Percentiles rank a stretch among this genome's conserved stretches.
Conservation (phyloP, 2,329 filamentous ascomycete genomes). For the Zasmidium angulare region DNA sequence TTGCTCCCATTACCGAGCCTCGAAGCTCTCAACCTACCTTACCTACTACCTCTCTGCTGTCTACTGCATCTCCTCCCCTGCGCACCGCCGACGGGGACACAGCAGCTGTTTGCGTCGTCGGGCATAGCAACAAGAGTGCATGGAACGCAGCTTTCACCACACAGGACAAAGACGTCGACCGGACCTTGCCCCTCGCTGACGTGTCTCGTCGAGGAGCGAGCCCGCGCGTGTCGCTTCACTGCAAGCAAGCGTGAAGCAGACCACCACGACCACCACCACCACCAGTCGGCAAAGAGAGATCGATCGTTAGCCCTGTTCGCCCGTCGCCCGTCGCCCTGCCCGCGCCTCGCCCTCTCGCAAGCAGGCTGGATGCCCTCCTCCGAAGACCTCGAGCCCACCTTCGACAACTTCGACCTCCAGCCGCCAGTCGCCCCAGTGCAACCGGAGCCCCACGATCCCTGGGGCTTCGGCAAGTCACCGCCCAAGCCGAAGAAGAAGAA, state of each 20-base stretch:
- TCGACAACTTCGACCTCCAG: constrained; percentile 29
- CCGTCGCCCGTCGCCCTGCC: not conserved
- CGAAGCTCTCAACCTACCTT: not conserved
- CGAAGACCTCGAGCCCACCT: constrained; percentile 25
- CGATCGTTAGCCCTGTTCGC: not conserved
- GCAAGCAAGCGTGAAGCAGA: not conserved
- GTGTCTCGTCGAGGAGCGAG: not conserved
- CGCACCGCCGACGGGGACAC: not conserved
- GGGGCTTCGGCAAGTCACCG: constrained; percentile 17
- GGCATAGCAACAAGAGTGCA: not conserved
- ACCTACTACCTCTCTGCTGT: no score
- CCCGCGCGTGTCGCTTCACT: not conserved
- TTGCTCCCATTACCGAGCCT: not conserved
- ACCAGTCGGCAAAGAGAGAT: no score
- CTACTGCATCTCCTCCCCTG: not conserved
- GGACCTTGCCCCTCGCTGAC: not conserved
- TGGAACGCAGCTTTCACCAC: not conserved
- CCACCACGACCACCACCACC: no score
- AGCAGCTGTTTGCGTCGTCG: not conserved
- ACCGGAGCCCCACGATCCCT: constrained; percentile 12
- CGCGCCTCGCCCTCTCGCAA: not conserved
- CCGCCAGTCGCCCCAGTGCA: constrained; percentile 10
- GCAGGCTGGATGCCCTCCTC: constrained; percentile 25
- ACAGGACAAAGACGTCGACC: not conserved
- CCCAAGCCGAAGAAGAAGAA: constrained; percentile 32